phyloP scores from a whole-genome alignment of 257 asterid species.

The Solanum appendiculatum region DNA sequence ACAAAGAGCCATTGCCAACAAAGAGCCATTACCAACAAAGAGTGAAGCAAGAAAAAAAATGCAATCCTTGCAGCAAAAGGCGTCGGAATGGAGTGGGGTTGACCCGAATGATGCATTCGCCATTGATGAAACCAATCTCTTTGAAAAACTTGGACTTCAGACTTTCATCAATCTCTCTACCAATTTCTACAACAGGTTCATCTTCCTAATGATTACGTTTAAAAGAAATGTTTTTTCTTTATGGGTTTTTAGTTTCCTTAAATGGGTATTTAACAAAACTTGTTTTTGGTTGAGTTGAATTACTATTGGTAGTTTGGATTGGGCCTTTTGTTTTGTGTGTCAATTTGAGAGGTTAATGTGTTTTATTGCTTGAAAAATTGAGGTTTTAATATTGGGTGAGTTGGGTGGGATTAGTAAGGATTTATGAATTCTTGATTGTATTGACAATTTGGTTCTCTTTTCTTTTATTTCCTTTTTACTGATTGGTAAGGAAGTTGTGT shows the following conservation, averaged over 20 bases:
- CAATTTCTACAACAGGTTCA: constrained; percentile 70
- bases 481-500: not conserved
- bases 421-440: not conserved
- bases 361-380: not conserved
- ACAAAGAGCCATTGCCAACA: not conserved
- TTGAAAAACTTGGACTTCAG: constrained; percentile 72
- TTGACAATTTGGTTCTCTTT: not conserved
- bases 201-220: not conserved
- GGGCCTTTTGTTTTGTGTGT: not conserved
- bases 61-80: constrained; percentile 91
- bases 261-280: not conserved
- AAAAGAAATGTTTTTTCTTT: not conserved
- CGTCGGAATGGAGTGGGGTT: constrained; percentile 93
- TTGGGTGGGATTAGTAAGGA: not conserved
- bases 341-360: not conserved
- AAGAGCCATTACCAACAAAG: not conserved
- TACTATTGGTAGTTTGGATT: not conserved
- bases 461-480: not conserved
- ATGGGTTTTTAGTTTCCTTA: not conserved
- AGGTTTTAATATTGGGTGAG: not conserved
- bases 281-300: not conserved
- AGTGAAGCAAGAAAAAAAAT: constrained; percentile 12
- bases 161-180: constrained; percentile 82
- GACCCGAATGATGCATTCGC: constrained; percentile 54
- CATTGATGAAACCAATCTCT: constrained; percentile 67